A percentile compares a stretch with the other conserved stretches of the same genome.
phyloP scores from a whole-genome alignment of 345 rosid genomes.

The Salix exigua region DNA sequence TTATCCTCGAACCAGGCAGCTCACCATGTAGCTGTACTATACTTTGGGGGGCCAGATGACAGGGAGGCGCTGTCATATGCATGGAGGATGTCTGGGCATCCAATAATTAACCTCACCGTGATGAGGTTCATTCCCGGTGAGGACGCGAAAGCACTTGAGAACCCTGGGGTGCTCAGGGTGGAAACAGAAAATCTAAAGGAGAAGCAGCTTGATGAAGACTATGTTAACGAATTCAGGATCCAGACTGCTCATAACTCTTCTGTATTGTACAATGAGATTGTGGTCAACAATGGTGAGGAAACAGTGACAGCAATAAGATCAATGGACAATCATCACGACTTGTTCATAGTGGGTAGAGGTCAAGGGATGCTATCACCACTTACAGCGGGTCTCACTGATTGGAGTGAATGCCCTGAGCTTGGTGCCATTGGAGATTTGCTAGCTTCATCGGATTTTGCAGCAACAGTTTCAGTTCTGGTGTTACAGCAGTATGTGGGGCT shows the following conservation, averaged over 20 bases:
- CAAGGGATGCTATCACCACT: slow-evolving; percentile 66
- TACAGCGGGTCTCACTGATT: slow-evolving; percentile 86
- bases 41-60: slow-evolving; percentile 83
- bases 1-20: slow-evolving; percentile 47
- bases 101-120: slow-evolving; percentile 56
- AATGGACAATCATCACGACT: slow-evolving; percentile 66
- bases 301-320: slow-evolving; percentile 67
- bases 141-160: slow-evolving; percentile 28
- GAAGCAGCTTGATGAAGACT: slow-evolving; percentile 55
- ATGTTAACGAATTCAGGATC: slow-evolving; percentile 46
- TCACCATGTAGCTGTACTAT: slow-evolving; percentile 69
- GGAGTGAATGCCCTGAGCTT: slow-evolving; percentile 99
- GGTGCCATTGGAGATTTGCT: slow-evolving; percentile 92
- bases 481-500: slow-evolving; percentile 64
- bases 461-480: slow-evolving; percentile 74
- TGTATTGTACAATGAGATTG: slow-evolving; percentile 42
- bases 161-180: slow-evolving; percentile 15
- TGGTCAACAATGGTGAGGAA: slow-evolving; percentile 76
- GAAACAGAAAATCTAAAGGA: slow-evolving; percentile 34
- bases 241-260: slow-evolving; percentile 43
- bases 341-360: slow-evolving; percentile 90
- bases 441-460: slow-evolving; percentile 88
- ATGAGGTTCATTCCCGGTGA: slow-evolving; percentile 50
- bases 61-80: slow-evolving; percentile 82
- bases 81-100: slow-evolving; percentile 78